Base-by-base conservation (phyloP, 148 eudicot species). In the Mesembryanthemum crystallinum region DNA sequence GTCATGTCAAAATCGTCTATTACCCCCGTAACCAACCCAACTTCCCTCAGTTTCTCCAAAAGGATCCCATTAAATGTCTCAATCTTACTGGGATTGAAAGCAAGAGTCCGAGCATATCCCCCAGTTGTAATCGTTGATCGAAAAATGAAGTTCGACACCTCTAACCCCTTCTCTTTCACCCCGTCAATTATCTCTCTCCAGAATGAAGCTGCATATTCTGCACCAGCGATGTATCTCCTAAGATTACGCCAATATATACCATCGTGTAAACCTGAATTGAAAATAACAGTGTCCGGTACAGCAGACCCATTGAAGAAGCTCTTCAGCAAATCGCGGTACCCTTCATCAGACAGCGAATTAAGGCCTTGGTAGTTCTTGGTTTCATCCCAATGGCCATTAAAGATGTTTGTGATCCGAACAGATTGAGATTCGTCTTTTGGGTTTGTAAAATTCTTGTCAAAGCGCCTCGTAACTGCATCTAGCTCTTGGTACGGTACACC, bases 1-100 rank as follows among this genome's bases (percentile, higher is more conserved):
- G 99, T 96, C 98, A 96, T 83, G 64, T 96, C 99, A 7, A 96
- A 96, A 67, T 91, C 87, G 42, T 96, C 99, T 42, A 92, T 86
- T n/a, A 96, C 97, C 49, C 81, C 49, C 37, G 78, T 80, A 43
- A 87, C 85, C 25, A 93, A 39, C 59, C 90, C 87, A 14, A 69
- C 77, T 30, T 69, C 77, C 83, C 87, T 81, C 79, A 96, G 69
- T 74, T 91, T 92, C 18, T 96, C 98, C 77, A 96, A 59, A 28
- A 96, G 83, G 24, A 96, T 89, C 54, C 95, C 97, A 37, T 96
- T 96, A 62, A 87, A 96, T 0, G 84, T 94, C 83, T 96, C 99
- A 87, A 96, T 87, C 64, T 96, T 96, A 32, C 76, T 73, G 0
- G 99, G 98, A 78, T 96, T 93, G 28, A 91, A 92, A n/a, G 86